Conservation (phyloP, 768 basidiomycete genomes). For the Leccinum subgranulosum region DNA sequence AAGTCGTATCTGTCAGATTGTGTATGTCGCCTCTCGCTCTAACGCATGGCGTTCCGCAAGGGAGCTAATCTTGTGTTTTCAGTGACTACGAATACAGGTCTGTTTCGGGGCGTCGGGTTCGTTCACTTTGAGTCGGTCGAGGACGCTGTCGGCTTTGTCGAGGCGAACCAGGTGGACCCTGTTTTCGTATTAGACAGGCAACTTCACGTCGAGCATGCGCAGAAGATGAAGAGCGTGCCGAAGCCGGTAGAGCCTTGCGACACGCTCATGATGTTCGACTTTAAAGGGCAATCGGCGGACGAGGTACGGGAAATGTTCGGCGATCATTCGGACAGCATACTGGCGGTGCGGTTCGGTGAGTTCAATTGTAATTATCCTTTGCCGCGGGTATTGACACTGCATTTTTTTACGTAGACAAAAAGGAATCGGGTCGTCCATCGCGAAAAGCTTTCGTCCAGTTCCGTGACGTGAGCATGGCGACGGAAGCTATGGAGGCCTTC, state of each 20-base stretch:
- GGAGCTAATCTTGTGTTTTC: background rate
- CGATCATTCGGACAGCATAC: conserved; percentile 7
- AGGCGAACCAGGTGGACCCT: conserved; percentile 41
- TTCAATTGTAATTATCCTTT: background rate
- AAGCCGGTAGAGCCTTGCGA: conserved; percentile 23
- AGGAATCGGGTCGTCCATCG: conserved; percentile 27
- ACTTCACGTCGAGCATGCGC: conserved; percentile 41
- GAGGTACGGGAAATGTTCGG: conserved; percentile 28
- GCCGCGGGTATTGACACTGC: background rate
- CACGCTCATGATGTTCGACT: conserved; percentile 32
- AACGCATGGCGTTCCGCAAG: background rate
- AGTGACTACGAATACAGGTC: conserved; percentile 34
- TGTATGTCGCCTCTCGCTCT: conserved; percentile 32
- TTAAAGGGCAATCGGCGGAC: conserved; percentile 19
- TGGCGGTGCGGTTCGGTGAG: conserved; percentile 32
- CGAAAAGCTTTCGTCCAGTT: conserved; percentile 55
- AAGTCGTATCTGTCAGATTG: conserved; percentile 36
- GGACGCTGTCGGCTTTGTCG: conserved; percentile 36
- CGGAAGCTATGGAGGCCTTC: conserved; percentile 43
- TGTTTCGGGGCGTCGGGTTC: conserved; percentile 44
- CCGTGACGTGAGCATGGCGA: conserved; percentile 40
- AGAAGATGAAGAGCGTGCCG: background rate
- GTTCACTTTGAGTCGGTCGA: conserved; percentile 38
- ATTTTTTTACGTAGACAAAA: conserved; percentile 32
- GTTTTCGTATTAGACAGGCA: conserved; percentile 48